Evolutionary conservation across 192 early-diverging fungal species (phyloP), one percentile per base, ranked within the genome.

Genomic region (Bifiguratus adelaidae): DNA sequence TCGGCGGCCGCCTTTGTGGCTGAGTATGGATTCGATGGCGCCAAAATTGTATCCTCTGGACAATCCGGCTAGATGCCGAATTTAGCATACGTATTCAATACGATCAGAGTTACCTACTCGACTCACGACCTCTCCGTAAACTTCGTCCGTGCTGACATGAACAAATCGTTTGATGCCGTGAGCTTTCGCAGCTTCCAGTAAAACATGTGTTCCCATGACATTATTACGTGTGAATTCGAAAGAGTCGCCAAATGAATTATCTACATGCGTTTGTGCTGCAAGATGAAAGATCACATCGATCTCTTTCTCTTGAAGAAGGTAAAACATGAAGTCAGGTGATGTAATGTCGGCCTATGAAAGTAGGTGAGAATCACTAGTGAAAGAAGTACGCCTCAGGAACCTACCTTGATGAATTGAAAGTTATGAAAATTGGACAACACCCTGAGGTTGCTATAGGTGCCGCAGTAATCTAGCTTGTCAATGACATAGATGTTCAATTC

Each of bases 1-100:
- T 89, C 87, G 6, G 87, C 87, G 3, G 87, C 87, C 12, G 84
- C 87, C 58, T 89, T 89, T n/a, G 87, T 84, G 2, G 87, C 87
- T 3, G 84, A 77, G 51, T 89, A 89, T 0, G 87, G 87, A 36
- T 87, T 89, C 40, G 80, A 76, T 3, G 87, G 84, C 8, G 76
- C 71, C 3, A 86, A 63, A 8, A 79, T 58, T 0, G 70, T 59
- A 30, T 78, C 74, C 51, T 89, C 87, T 25, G 47, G 58, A 44
- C 68, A 70, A 32, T 83, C 71, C 2, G 76, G 70, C 83, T 86
- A 59, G 15, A 9, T 21, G 19, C 9, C 18, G 13, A 21, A 21
- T 0, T 20, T 8, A 21, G 13, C 16, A 15, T 7, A 9, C 8
- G 8, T 33, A 33, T 33, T 9, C 8, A 8, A 33, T 33, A 9